A percentile compares a stretch with the other conserved stretches of the same genome.
Conservation (phyloP, 345 rosid genomes). For the Murraya koenigii region DNA sequence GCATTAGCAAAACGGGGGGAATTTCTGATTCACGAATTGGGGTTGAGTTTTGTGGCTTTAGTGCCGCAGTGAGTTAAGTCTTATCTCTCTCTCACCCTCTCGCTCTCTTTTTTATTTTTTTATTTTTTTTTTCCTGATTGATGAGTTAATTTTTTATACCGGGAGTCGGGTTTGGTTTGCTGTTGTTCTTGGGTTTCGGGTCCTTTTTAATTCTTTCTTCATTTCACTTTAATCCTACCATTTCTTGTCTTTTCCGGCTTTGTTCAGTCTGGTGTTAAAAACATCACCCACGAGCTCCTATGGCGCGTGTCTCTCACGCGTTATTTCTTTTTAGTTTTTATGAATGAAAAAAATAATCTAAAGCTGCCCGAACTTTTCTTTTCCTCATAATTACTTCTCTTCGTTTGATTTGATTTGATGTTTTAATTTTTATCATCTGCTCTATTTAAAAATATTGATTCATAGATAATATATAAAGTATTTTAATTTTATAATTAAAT, state of each 20-base stretch:
- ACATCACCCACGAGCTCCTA: background rate
- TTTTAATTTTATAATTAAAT: too few species aligned
- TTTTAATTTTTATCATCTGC: too few species aligned
- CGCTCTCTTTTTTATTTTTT: background rate
- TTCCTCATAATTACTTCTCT: too few species aligned
- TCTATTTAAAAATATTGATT: too few species aligned
- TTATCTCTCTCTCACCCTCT: background rate
- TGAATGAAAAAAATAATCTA: accelerated
- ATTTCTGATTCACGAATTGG: constrained; percentile 26
- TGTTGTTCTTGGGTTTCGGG: background rate
- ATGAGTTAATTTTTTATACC: too few species aligned
- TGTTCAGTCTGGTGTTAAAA: background rate
- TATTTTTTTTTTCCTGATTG: background rate
- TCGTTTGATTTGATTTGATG: too few species aligned
- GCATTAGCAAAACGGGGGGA: background rate
- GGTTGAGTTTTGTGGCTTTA: background rate
- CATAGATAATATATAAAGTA: too few species aligned
- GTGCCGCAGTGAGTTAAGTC: constrained; percentile 5
- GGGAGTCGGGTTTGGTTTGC: too few species aligned
- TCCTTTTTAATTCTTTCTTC: background rate
- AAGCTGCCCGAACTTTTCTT: too few species aligned
- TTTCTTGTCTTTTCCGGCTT: background rate
- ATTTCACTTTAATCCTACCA: constrained; percentile 14
- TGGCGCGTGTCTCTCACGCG: background rate
- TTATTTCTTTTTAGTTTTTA: background rate